Evolutionary conservation across 225 moss, liverwort and hornwort species (phyloP), one percentile per base, ranked within the genome.

Genomic region (Bryum argenteum): DNA sequence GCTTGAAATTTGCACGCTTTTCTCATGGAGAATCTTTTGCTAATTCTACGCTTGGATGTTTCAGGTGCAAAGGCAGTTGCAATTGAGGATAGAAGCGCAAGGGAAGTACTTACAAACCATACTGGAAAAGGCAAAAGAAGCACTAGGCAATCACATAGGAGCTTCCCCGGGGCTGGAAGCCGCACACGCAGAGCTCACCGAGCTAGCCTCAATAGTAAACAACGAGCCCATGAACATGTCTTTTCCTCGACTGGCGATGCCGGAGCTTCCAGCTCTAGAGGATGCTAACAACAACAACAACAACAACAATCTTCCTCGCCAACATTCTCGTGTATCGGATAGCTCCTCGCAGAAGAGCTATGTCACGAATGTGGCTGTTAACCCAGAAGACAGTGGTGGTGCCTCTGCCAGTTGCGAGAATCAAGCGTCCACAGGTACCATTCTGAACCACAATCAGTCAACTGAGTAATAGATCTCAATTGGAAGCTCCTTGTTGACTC

Each of bases 101-200:
- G 90, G 96, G 37, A 93, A 93, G 78, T 96, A 96, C 64, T 82
- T 96, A 20, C 96, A 96, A 79, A 86, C 96, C 12, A 93, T 96
- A 53, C 70, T 96, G 63, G 96, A 96, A 71, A 96, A 93, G 79
- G 96, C 96, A 0, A 87, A 91, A 52, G 96, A 96, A 72, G 89
- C 96, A 39, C 79, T 96, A n/a, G 93, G 93, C 38, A 81, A 80
- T 38, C 93, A 96, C 50, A 73, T 89, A 8, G 68, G 81, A 70
- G 85, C 90, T 53, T 93, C 93, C 13, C 93, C 96, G 24, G 87
- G 85, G 68, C 79, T 96, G 70, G 91, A 91, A 78, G 96, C 91
- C 54, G 89, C 91, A 11, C 79, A 91, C 53, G 91, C 90, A 51
- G 96, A 96, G 87, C 93, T 96, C 26, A 89, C 90, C 23, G 89